Evolutionary conservation across 108 stramenopile species (phyloP), one percentile per base, ranked within the genome.

Genomic region (Pseudonitzschia pungens): DNA sequence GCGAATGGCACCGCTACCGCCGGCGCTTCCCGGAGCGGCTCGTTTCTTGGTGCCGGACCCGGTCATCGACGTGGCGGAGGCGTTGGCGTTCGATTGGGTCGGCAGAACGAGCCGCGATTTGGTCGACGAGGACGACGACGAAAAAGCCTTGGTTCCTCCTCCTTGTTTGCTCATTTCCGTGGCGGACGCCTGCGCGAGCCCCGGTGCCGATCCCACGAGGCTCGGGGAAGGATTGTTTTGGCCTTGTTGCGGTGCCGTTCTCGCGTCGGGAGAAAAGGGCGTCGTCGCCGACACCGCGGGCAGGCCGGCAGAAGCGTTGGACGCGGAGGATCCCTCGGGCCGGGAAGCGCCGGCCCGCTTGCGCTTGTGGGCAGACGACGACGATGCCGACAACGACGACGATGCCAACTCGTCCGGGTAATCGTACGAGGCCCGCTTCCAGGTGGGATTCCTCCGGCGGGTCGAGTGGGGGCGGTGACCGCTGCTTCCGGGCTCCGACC

Each of bases 381-480:
- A 48, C 45, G 10, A 48, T 12, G 18, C 9, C 1, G 45, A 48
- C 45, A 12, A 18, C 45, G 45, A 48, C 48, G 18, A 42, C 55
- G 31, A 7, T 68, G 36, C 36, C 36, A 5, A n/a, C n/a, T n/a
- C 75, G 36, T 77, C 76, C 22, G 67, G 56, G 43, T 50, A 22
- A 53, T 73, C 72, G 24, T 65, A 53, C 20, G 68, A 66, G 50
- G 73, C 73, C 2, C 58, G 60, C 65, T 79, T 79, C 78, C 78
- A 79, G 45, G 58, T 68, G 8, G 78, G 78, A 32, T 74, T 68
- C 28, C 78, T 73, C 56, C 73, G 73, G 14, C 78, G 72, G 14
- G 73, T 79, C 0, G 68, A 72, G 66, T 78, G 72, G 27, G 59
- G 33, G 4, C 60, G 57, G 45, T 6, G 69, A 36, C 42, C 51